A percentile compares a stretch with the other conserved stretches of the same genome.
phyloP scores from a whole-genome alignment of 768 basidiomycete genomes.

The Phanerochaete carnosa region DNA sequence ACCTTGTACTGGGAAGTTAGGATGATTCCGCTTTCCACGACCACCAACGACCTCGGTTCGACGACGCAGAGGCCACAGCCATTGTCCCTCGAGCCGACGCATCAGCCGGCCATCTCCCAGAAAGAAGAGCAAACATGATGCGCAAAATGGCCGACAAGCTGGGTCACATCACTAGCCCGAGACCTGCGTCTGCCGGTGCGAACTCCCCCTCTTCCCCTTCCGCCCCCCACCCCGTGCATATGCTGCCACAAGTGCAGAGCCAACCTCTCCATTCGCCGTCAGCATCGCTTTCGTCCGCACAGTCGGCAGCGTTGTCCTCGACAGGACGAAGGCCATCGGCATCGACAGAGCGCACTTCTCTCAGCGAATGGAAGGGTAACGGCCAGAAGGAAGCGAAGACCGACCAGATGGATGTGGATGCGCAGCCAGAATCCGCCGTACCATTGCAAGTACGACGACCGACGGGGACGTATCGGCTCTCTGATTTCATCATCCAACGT shows the following conservation, averaged over 20 bases:
- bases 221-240: background rate
- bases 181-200: constrained; percentile 16
- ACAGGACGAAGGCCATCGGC: constrained; percentile 60
- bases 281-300: constrained; percentile 16
- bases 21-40: constrained; percentile 2
- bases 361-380: constrained; percentile 42
- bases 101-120: background rate
- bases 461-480: constrained; percentile 66
- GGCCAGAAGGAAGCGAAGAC: background rate
- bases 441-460: constrained; percentile 41
- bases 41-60: constrained; percentile 2
- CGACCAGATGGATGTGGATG: constrained; percentile 10
- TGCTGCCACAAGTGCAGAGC: background rate
- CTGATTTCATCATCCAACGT: constrained; percentile 77
- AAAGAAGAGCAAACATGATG: constrained; percentile 22
- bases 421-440: constrained; percentile 5
- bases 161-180: constrained; percentile 21
- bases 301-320: constrained; percentile 11
- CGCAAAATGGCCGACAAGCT: constrained; percentile 31
- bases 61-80: constrained; percentile 3
- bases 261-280: constrained; percentile 15
- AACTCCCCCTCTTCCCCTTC: constrained; percentile 8
- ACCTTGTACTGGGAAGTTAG: background rate
- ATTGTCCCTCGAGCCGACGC: background rate
- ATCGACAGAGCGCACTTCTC: constrained; percentile 65